Evolutionary conservation across 495 filamentous ascomycete species (phyloP), one percentile per base, ranked within the genome.

Genomic region (Aspergillus haitiensis): DNA sequence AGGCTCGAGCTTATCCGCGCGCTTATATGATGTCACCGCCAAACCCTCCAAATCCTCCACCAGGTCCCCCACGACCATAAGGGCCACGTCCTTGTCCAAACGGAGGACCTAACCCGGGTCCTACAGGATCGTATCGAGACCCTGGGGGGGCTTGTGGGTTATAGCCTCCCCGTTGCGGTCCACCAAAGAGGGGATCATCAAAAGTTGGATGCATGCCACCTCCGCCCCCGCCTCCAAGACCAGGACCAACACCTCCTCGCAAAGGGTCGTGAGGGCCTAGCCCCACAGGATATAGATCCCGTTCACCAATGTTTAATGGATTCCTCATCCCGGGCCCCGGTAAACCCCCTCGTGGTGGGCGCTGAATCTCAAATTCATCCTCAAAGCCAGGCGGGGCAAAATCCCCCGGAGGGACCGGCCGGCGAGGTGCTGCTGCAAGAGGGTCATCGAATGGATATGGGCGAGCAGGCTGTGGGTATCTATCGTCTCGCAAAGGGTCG

Each of bases 181-280:
- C 91, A 37, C 81, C 83, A 70, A 97, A 97, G 65, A 97, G 71
- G 32, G 91, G 92, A 71, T 98, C 94, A 67, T 97, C 91, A 65
- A 96, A 93, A 0, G 91, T 95, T 0, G 94, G 94, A 73, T 97
- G 90, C 94, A 98, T 98, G 2, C 94, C 94, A 44, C 87, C 84
- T 5, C 82, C 82, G 1, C 84, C 84, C 35, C 78, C 74, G 3
- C 75, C 73, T 13, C 80, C 78, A 35, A 78, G 68, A 2, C 84
- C 75, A 56, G 81, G 80, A 10, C 81, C 81, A 58, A 91, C 81
- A 10, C 81, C 76, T 7, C 86, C 86, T 16, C 88, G 72, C 5
- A 97, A 67, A 1, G 93, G 92, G 75, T 96, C 91, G 68, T 91
- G 71, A 0, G 92, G 93, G 0, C 91, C 94, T 10, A 98, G 70